Base-by-base conservation (phyloP, 371 early-diverging fungal species). In the Phascolomyces articulosus region DNA sequence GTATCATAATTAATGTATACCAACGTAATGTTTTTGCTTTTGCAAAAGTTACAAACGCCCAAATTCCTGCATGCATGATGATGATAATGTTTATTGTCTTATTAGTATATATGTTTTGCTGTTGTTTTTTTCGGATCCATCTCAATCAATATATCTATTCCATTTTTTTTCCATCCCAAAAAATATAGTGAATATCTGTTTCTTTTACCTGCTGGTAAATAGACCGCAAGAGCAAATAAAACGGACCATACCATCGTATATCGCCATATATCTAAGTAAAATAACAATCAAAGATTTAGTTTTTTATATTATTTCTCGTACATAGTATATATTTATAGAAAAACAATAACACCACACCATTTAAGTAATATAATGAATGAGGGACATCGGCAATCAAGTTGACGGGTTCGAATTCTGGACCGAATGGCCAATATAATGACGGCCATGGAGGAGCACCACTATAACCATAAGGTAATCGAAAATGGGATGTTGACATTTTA, bases 391-490 rank as follows among this genome's bases (percentile, higher is more conserved):
- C 75, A 40, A 78, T 70, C n/a, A 78, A 49, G 53, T 74, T 70
- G 0, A 75, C 27, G n/a, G 75, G 79, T 55, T 72, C 75, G 26
- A 82, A 70, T 23, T 71, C 79, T 15, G 73, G 72, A 11, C 72
- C 73, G 53, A 87, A 80, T 15, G 89, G 89, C 87, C 87, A 86
- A 64, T 88, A 88, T 18, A 88, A 77, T 6, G 87, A 76, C 26
- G 89, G 89, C 87, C 87, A 88, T 24, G 71, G 60, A 21, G 87
- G 86, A 20, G 85, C 82, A 34, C 55, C 74, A 41, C 31, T 59
- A 62, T 88, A 88, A 16, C 84, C 89, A 55, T 79, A 77, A 28
- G 88, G 88, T 29, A 82, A 70, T 40, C 74, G 64, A 63, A 85
- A 85, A 44, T 66, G 64, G 1, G 76, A 75, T 21, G 75, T 67